A percentile compares a stretch with the other conserved stretches of the same genome.
Evolutionary conservation across 1,284 basidiomycete genomes (phyloP).

Genomic region (Flammula alnicola): DNA sequence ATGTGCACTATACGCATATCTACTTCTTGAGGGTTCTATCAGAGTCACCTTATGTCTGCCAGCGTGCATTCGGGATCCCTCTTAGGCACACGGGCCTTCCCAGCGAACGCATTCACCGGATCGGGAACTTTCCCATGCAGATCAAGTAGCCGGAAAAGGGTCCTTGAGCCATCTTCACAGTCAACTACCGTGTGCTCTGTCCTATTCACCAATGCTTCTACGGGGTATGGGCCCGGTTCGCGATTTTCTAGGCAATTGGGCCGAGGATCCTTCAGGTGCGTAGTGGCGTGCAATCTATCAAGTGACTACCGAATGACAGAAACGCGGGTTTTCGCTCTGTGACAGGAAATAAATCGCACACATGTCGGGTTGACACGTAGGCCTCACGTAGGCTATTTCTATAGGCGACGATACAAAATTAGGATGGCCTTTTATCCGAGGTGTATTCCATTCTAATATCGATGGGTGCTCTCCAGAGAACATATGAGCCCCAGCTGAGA

Average conservation of each 20-base stretch:
- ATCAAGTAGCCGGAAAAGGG: constrained; percentile 19
- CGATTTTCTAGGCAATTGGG: constrained; percentile 11
- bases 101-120: constrained; percentile 14
- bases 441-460: constrained; percentile 13
- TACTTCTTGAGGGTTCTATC: constrained; percentile 18
- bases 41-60: constrained; percentile 3
- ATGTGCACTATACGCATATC: constrained; percentile 14
- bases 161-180: constrained; percentile 14
- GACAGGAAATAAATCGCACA: constrained; percentile 22
- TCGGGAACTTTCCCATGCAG: constrained; percentile 24
- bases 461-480: constrained; percentile 18
- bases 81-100: constrained; percentile 4
- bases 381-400: constrained; percentile 17
- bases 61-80: constrained; percentile 5
- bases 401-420: constrained; percentile 7
- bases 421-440: constrained; percentile 19
- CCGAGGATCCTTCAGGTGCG: constrained; percentile 14
- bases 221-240: constrained; percentile 19
- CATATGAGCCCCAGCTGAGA: constrained; percentile 20
- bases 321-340: constrained; percentile 15
- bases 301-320: constrained; percentile 31
- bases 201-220: constrained; percentile 4
- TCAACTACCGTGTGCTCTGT: constrained; percentile 22
- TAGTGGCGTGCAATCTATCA: constrained; percentile 32
- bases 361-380: constrained; percentile 35